Base-by-base conservation (phyloP, 257 asterid species). In the Nicotiana tomentosiformis region DNA sequence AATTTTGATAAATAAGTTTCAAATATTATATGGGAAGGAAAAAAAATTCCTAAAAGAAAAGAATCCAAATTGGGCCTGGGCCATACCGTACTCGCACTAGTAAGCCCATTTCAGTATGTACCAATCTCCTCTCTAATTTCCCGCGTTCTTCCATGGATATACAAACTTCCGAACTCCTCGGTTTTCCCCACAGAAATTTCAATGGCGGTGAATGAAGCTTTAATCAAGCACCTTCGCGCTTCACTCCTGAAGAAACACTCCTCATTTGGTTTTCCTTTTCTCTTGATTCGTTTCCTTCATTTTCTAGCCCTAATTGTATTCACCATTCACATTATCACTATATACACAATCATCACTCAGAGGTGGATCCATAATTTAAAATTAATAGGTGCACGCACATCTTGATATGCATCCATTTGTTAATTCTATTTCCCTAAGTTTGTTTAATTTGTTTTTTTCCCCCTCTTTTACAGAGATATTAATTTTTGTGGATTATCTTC, bases 171-270 rank as follows among this genome's bases (percentile, higher is more conserved):
- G 89, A 81, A 5, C 29, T 26, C 32, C 10, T 39, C 67, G 89
- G 86, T 39, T 89, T 68, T 85, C 68, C 84, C 77, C 97, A 60
- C 33, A 78, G 61, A 88, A 84, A 49, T 74, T 85, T 86, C 84
- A 86, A 89, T 86, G 91, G 92, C 43, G 82, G 80, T 77, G 11
- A 83, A 85, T 81, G n/a, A 62, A 37, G 87, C 53, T 15, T 77
- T 20, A 39, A 23, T 74, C n/a, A 70, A n/a, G 20, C 7, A 26
- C 12, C 12, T 64, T 77, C 15, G 14, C 55, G 20, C 78, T 53
- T 1, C 58, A 10, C 39, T 23, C 20, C 57, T 32, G 26, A 46
- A 35, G 26, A 46, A 35, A 80, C 8, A 57, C 57, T 83, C 82
- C 62, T 53, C 61, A 23, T 84, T 2, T 43, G 4, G 51, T 43